These are phyloP conservation scores for Imleria badia DNA, from an alignment of 768 basidiomycete species.

Conservation along the genomic window DNA sequence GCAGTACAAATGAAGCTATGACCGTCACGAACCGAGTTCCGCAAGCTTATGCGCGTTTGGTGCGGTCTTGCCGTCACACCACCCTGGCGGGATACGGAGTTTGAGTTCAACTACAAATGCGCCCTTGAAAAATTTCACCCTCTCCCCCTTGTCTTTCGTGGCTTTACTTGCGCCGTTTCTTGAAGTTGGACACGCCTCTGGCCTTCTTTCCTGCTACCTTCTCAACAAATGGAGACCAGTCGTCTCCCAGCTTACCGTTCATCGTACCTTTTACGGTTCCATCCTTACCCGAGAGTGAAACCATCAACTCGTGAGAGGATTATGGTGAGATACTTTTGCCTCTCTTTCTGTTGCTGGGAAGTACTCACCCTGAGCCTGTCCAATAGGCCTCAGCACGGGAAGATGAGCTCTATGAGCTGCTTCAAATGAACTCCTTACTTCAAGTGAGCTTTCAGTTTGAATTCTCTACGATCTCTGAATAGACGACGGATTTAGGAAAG, in stretches of 20 bases:
- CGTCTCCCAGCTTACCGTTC: conserved; percentile 26
- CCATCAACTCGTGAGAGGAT: conserved; percentile 23
- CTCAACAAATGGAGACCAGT: conserved; percentile 12
- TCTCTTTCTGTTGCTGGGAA: neutral
- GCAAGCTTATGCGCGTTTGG: conserved; percentile 19
- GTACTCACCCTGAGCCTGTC: neutral
- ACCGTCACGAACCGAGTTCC: conserved; percentile 8
- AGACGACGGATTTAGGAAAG: conserved; percentile 5
- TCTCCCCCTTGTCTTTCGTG: neutral
- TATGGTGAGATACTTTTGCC: conserved; percentile 11
- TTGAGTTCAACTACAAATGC: conserved; percentile 19
- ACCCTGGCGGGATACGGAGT: conserved; percentile 20
- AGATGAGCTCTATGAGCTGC: neutral
- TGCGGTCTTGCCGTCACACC: conserved; percentile 23
- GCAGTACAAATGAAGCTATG: neutral
- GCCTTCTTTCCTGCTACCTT: neutral
- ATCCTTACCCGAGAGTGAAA: conserved; percentile 27
- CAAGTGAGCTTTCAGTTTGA: conserved; percentile 1
- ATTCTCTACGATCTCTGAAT: neutral
- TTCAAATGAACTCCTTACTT: neutral
- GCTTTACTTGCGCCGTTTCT: neutral
- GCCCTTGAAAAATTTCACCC: neutral
- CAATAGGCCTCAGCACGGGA: conserved; percentile 9
- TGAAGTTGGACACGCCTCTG: neutral
- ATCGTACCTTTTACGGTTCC: conserved; percentile 26